Base-by-base conservation (phyloP, 306 rosid species). In the Dalbergia oliveri region DNA sequence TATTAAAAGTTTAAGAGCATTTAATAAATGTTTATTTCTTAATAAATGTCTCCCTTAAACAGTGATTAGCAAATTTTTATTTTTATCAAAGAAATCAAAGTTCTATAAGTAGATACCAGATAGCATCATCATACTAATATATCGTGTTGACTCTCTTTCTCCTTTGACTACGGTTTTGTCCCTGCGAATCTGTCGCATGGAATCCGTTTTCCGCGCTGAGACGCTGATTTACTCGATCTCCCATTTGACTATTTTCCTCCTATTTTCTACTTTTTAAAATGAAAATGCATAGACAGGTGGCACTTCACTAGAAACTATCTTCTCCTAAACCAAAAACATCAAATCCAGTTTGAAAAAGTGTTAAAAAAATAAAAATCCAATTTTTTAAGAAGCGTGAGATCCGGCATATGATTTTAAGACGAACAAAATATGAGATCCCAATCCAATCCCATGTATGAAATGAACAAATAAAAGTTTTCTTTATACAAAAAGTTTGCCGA, bases 161-260 rank as follows among this genome's bases (percentile, higher is more conserved):
- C 3, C 8, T 62, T 73, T 80, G 84, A 81, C 84, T 15, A 66
- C 10, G 66, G 31, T 51, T 79, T 41, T 0, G 51, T 23, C 41
- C 49, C 49, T 61, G 72, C 57, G n/a, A 15, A 10, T 8, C 26
- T 21, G 59, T 79, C 64, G 18, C 53, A 57, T 51, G 69, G 13
- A 16, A 73, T 74, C 80, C 84, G 80, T 75, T 81, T 66, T 74
- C 64, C 51, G 3, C 80, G 84, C 84, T 51, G 84, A 66, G 26
- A 54, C 60, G 60, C 60, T 16, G 60, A 54, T 23, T 12, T 18
- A 5, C 47, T 12, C 69, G 11, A 45, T 39, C 47, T n/a, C 37
- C 39, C 11, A 41, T 75, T 66, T 66, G 69, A 34, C 71, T 35
- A 69, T 7, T 45, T 72, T 50, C 1, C 34, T 16, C 13, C 1